A percentile compares a stretch with the other conserved stretches of the same genome.
Evolutionary conservation across 176 grass and related monocot genomes (phyloP).

Genomic region (Bromus sterilis): DNA sequence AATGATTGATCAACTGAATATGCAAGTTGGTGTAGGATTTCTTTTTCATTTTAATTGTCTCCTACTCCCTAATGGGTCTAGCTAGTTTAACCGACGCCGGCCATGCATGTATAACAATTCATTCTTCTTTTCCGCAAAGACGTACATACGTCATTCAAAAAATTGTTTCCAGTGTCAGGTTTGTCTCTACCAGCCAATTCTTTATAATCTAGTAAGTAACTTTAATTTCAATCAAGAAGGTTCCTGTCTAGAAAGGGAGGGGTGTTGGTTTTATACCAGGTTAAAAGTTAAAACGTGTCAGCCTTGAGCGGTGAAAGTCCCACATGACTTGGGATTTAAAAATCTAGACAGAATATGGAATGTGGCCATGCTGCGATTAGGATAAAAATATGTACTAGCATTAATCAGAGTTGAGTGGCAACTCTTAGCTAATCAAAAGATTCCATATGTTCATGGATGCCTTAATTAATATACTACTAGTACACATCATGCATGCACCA

Average conservation of each 20-base stretch:
- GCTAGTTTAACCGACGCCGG: conserved; percentile 8
- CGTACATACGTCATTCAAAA: conserved; percentile 31
- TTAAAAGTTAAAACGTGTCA: conserved; percentile 26
- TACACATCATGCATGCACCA: conserved; percentile 23
- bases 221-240: conserved; percentile 32
- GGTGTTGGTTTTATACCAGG: conserved; percentile 15
- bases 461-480: conserved; percentile 34
- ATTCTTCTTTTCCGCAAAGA: background rate
- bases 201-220: conserved; percentile 23
- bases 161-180: conserved; percentile 26
- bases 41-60: conserved; percentile 9
- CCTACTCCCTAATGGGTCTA: background rate
- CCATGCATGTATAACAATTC: conserved; percentile 26
- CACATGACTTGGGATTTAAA: conserved; percentile 22
- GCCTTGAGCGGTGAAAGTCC: conserved; percentile 18
- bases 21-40: background rate
- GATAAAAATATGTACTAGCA: conserved; percentile 29
- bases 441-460: conserved; percentile 31
- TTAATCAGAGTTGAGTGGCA: conserved; percentile 34
- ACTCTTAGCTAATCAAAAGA: conserved; percentile 37
- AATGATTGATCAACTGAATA: background rate
- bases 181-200: conserved; percentile 32
- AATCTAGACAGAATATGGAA: conserved; percentile 43
- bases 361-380: conserved; percentile 24
- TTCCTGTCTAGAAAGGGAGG: conserved; percentile 14